Percentiles rank a stretch among this genome's conserved stretches.
These are phyloP conservation scores for Aspergillus bombycis DNA, from an alignment of 2,329 filamentous ascomycete species.

Conservation along the genomic window DNA sequence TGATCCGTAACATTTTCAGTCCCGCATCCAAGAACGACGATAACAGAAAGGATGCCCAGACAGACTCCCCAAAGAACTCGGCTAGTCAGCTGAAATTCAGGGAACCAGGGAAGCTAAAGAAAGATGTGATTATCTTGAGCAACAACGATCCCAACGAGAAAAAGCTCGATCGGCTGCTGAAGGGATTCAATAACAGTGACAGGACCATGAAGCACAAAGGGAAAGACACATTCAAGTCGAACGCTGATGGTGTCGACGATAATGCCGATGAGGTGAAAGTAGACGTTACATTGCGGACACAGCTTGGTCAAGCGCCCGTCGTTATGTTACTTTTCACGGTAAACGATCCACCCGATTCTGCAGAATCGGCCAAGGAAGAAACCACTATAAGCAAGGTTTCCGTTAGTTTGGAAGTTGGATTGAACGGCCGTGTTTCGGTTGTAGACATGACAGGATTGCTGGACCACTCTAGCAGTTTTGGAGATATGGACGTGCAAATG, in stretches of 20 bases:
- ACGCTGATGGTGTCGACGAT: slow-evolving; percentile 4
- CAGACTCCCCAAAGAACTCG: slow-evolving; percentile 8
- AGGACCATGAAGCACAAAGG: slow-evolving; percentile 7
- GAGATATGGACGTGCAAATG: slow-evolving; percentile 24
- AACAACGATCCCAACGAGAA: slow-evolving; percentile 46
- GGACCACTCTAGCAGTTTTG: slow-evolving; percentile 20
- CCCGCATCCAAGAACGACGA: slow-evolving; percentile 21
- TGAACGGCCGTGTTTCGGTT: slow-evolving; percentile 45
- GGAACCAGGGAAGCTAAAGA: slow-evolving; percentile 16
- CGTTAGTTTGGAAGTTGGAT: slow-evolving; percentile 43
- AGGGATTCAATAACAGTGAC: slow-evolving; percentile 13
- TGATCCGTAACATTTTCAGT: slow-evolving; percentile 42
- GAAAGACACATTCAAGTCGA: slow-evolving; percentile 9
- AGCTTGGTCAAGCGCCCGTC: slow-evolving; percentile 41
- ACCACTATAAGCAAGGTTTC: slow-evolving; percentile 30
- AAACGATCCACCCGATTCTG: slow-evolving; percentile 16
- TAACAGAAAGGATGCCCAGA: slow-evolving; percentile 9
- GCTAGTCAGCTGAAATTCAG: slow-evolving; percentile 5
- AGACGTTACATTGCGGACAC: slow-evolving; percentile 43
- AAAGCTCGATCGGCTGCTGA: slow-evolving; percentile 61
- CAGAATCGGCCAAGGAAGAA: slow-evolving; percentile 11
- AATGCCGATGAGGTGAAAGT: slow-evolving; percentile 35
- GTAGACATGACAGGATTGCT: slow-evolving; percentile 41
- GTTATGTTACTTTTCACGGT: slow-evolving; percentile 42
- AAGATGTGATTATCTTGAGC: slow-evolving; percentile 37